Evolutionary conservation across 306 rosid genomes (phyloP).

Genomic region (Vachellia pachyceras): DNA sequence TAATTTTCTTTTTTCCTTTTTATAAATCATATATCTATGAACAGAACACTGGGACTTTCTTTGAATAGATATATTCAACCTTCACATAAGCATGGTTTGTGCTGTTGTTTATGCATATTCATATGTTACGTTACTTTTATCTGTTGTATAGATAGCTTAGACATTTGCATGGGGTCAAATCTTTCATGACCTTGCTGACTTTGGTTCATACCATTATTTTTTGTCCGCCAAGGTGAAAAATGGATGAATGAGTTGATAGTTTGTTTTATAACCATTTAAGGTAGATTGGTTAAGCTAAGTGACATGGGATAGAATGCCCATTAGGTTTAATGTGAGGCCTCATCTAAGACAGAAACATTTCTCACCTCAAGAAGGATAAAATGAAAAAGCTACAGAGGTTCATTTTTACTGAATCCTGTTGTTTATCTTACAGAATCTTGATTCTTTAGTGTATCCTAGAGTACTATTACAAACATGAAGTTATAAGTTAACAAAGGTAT

Average conservation of each 20-base stretch:
- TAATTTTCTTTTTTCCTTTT: not conserved
- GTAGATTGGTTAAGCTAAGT: not conserved
- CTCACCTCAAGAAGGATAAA: conserved; percentile 3
- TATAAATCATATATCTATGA: not conserved
- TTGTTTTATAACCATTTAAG: not conserved
- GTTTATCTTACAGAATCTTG: conserved; percentile 15
- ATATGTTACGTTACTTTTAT: not conserved
- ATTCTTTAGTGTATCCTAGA: conserved; percentile 16
- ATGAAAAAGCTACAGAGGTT: not conserved
- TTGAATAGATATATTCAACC: not conserved
- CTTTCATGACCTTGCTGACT: not conserved
- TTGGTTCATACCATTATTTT: not conserved
- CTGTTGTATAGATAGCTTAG: not conserved
- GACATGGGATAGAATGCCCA: not conserved
- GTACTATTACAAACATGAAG: conserved; percentile 17
- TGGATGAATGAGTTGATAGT: not conserved
- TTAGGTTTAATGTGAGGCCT: not conserved
- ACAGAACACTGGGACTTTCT: not conserved
- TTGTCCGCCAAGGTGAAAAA: not conserved
- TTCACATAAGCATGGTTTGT: not conserved
- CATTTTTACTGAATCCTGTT: not conserved
- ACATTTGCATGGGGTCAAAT: not conserved
- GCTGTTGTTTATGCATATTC: not conserved
- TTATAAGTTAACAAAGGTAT: conserved; percentile 26
- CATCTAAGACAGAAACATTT: not conserved